A percentile compares a stretch with the other conserved stretches of the same genome.
These are phyloP conservation scores for Chlorella sp. DNA, from an alignment of 139 green algal genomes.

Conservation along the genomic window DNA sequence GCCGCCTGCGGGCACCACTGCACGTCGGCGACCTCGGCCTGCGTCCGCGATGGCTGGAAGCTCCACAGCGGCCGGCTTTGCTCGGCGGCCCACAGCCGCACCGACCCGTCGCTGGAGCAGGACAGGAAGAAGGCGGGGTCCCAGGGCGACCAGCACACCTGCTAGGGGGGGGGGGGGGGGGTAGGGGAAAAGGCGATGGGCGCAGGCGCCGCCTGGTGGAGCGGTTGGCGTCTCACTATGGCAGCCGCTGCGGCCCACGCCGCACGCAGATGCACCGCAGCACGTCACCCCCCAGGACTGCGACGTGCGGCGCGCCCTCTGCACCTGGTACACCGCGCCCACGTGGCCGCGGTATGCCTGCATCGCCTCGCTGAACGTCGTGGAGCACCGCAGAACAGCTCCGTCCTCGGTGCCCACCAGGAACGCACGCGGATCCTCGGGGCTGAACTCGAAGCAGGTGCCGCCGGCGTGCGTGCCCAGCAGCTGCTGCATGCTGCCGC, in stretches of 20 bases:
- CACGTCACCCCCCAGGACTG: background rate
- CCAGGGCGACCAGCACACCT: slow-evolving; percentile 80
- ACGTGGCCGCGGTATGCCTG: slow-evolving; percentile 80
- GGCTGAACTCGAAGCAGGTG: slow-evolving; percentile 85
- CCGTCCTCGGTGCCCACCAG: slow-evolving; percentile 84
- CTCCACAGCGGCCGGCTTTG: slow-evolving; percentile 52
- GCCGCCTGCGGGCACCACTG: slow-evolving; percentile 79
- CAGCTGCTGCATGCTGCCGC: background rate
- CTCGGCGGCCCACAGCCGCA: slow-evolving; percentile 77
- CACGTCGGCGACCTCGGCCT: slow-evolving; percentile 70
- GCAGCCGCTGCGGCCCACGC: too few species aligned
- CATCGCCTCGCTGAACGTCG: slow-evolving; percentile 79
- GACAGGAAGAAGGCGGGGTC: slow-evolving; percentile 70
- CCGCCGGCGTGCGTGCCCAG: slow-evolving; percentile 75
- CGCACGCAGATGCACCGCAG: background rate
- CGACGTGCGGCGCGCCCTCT: too few species aligned
- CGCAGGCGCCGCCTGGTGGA: too few species aligned
- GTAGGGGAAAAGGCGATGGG: too few species aligned
- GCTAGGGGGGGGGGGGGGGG: slow-evolving; percentile 15
- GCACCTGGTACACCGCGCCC: slow-evolving; percentile 73
- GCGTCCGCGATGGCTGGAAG: slow-evolving; percentile 59
- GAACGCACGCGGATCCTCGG: slow-evolving; percentile 70
- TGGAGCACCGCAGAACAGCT: slow-evolving; percentile 83
- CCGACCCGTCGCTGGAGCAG: slow-evolving; percentile 77
- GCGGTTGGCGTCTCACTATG: too few species aligned